Evolutionary conservation across 257 asterid species (phyloP), one percentile per base, ranked within the genome.

Genomic region (Fraxinus anomala): DNA sequence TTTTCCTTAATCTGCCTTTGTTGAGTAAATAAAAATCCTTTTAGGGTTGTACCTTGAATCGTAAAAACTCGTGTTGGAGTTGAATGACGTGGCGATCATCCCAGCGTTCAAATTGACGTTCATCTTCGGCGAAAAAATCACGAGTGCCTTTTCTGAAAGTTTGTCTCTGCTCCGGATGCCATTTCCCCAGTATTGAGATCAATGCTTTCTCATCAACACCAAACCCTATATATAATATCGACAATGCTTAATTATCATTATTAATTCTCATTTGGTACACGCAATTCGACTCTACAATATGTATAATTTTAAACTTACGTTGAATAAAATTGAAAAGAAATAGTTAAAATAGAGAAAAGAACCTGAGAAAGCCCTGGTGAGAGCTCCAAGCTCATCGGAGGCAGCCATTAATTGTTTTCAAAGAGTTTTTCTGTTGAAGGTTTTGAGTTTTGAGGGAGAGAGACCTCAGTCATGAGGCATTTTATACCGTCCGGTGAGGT

Each of bases 131-230:
- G 72, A 94, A 94, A 63, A 92, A 80, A 49, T 85, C 96, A 1
- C 88, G 84, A 33, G 67, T 88, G 19, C 85, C 89, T 73, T 87
- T 89, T 75, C 97, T 88, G 83, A 88, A 92, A 2, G 79, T 80
- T 51, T 88, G 85, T 77, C 88, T 91, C 74, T 92, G 86, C 83
- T 89, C 79, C 0, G 94, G 92, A 44, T 89, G 86, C 89, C 87
- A 89, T 63, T 85, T 94, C 67, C 91, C 96, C 89, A 94, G 66
- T 69, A 87, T 70, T 23, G 89, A 73, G 47, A 94, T 86, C 77
- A 94, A 44, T 3, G 91, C 84, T 69, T 86, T 89, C 84, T 94
- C 98, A 76, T 94, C 98, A 80, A 94, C 92, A 31, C 97, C 97
- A n/a, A 89, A 79, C 37, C 98, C 98, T 89, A 30, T 11, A 71